Evolutionary conservation across 139 green algal genomes (phyloP).

Genomic region (Haematococcus lacustris): DNA sequence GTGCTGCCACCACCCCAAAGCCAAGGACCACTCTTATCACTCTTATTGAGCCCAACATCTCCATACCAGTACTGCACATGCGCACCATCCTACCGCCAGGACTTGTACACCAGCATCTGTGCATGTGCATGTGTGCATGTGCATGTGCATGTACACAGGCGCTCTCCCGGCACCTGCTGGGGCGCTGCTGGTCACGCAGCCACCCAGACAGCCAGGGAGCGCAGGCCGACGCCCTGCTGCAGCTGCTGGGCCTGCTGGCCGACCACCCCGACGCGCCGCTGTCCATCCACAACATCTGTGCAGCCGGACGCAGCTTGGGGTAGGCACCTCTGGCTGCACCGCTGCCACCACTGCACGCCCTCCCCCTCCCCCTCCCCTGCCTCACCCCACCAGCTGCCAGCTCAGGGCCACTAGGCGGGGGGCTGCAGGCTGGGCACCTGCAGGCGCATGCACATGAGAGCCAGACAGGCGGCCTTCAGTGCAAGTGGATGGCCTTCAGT

Average conservation of each 20-base stretch:
- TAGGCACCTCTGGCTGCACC: conserved; percentile 15
- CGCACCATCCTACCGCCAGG: too few species aligned
- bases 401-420: not conserved
- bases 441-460: not conserved
- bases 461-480: not conserved
- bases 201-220: not conserved
- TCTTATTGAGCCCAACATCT: too few species aligned
- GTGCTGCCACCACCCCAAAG: too few species aligned
- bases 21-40: too few species aligned
- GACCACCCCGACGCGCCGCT: conserved; percentile 35
- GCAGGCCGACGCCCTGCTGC: conserved; percentile 3
- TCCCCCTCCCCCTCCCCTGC: not conserved
- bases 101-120: too few species aligned
- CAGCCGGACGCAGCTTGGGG: conserved; percentile 48
- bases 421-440: not conserved
- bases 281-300: conserved; percentile 78
- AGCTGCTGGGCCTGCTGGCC: conserved; percentile 47
- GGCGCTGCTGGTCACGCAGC: not conserved
- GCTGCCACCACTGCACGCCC: not conserved
- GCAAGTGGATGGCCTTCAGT: not conserved
- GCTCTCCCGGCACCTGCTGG: not conserved
- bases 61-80: too few species aligned
- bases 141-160: not conserved
- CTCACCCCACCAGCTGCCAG: not conserved
- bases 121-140: too few species aligned